A percentile compares a stretch with the other conserved stretches of the same genome.
phyloP scores from a whole-genome alignment of 129 eudicot genomes.

The Helianthus tuberosus region DNA sequence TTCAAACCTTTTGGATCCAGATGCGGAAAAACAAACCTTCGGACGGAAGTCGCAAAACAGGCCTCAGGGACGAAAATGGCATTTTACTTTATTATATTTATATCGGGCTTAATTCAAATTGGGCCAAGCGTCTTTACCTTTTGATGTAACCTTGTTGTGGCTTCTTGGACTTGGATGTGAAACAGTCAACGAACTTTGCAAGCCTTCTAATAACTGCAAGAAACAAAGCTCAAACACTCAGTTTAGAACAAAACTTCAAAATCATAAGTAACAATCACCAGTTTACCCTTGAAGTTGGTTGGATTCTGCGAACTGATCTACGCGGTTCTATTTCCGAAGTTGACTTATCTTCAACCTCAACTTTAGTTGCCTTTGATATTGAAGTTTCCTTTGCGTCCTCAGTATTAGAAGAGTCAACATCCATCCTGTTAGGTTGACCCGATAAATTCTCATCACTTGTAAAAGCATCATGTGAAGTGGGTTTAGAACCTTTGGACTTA shows the following conservation, averaged over 20 bases:
- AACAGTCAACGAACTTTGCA: constrained; percentile 75
- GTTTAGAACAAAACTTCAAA: not conserved
- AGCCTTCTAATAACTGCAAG: constrained; percentile 79
- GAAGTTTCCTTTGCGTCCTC: constrained; percentile 50
- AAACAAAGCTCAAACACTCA: constrained; percentile 16
- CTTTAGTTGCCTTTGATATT: constrained; percentile 39
- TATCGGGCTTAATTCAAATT: not conserved
- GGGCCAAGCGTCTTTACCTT: constrained; percentile 35
- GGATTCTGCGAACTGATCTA: constrained; percentile 86
- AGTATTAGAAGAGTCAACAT: constrained; percentile 34
- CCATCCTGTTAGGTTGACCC: constrained; percentile 34
- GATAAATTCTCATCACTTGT: constrained; percentile 35
- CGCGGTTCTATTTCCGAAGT: constrained; percentile 69
- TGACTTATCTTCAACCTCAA: constrained; percentile 51
- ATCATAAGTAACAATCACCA: not conserved
- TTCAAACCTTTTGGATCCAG: too few species aligned
- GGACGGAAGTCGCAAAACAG: too few species aligned
- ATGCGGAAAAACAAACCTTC: too few species aligned
- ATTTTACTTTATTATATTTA: too few species aligned
- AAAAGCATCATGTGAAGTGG: constrained; percentile 28
- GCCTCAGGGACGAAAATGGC: too few species aligned
- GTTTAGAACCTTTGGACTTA: constrained; percentile 33
- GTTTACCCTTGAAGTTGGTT: constrained; percentile 92
- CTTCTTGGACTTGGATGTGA: constrained; percentile 57
- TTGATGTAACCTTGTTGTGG: constrained; percentile 46